Base-by-base conservation (phyloP, 225 moss, liverwort and hornwort genomes). In the Climacium dendroides region DNA sequence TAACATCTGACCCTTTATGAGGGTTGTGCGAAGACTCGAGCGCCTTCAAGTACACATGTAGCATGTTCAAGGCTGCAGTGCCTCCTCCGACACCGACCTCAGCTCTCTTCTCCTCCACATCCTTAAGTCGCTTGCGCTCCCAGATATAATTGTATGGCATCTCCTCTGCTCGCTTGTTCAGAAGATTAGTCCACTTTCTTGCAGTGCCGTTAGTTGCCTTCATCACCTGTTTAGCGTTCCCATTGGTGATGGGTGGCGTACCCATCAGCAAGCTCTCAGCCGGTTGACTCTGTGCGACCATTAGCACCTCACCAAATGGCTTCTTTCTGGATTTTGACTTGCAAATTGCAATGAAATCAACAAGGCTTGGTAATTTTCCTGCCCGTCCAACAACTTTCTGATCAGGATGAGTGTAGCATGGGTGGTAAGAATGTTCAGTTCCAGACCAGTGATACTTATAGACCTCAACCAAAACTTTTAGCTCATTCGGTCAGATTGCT, bases 251-350 rank as follows among this genome's bases (percentile, higher is more conserved):
- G 19, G 74, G 86, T 87, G 89, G 75, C 81, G 85, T 86, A 71
- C 73, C 77, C 85, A 79, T 75, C 69, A 98, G 86, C 63, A 95
- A 90, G 82, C 85, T 94, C 89, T 96, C 95, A 52, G 97, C 96
- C n/a, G 95, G 84, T 91, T 92, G 89, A 47, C 84, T 85, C 86
- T 94, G 96, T 39, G 93, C 95, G 60, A 74, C 91, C 91, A 82
- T 90, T 61, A 98, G 78, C 37, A 93, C 85, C 83, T 95, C 91
- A 87, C 80, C 92, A 73, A 87, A 88, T 54, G 88, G 90, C 64
- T 85, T 90, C 74, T 91, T 83, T 85, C 75, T 85, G n/a, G 59
- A 89, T 87, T 81, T 83, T 45, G 83, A 83, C 70, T 90, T 89
- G 82, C 87, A 85, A 69, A 67, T 92, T 74, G 87, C 74, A 62